phyloP scores from a whole-genome alignment of 2,329 filamentous ascomycete genomes.

The Exophiala sideris region DNA sequence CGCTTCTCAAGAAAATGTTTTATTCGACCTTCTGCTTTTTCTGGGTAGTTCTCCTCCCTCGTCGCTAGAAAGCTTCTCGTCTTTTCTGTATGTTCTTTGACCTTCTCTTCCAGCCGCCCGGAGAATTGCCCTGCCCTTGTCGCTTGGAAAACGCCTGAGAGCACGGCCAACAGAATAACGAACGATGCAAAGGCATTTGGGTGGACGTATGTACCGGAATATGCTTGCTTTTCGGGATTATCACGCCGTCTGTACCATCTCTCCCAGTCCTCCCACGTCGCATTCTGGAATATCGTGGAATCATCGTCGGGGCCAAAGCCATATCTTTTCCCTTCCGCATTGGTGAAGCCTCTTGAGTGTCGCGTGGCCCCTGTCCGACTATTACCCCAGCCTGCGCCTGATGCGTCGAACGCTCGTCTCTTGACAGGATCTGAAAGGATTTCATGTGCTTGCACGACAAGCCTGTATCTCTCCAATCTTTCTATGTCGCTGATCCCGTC shows the following conservation, averaged over 20 bases:
- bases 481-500: slow-evolving; percentile 34
- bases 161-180: slow-evolving; percentile 64
- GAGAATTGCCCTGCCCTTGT: slow-evolving; percentile 64
- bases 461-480: slow-evolving; percentile 82
- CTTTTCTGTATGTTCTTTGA: slow-evolving; percentile 63
- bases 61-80: slow-evolving; percentile 51
- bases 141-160: slow-evolving; percentile 70
- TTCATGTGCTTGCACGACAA: slow-evolving; percentile 82
- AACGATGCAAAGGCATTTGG: slow-evolving; percentile 74
- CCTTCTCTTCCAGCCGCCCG: slow-evolving; percentile 61
- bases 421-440: slow-evolving; percentile 79
- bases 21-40: slow-evolving; percentile 62
- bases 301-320: slow-evolving; percentile 37
- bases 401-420: slow-evolving; percentile 75
- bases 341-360: slow-evolving; percentile 28
- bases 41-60: slow-evolving; percentile 51
- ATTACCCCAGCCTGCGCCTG: slow-evolving; percentile 72
- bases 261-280: slow-evolving; percentile 98
- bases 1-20: slow-evolving; percentile 73
- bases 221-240: slow-evolving; percentile 37
- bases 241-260: slow-evolving; percentile 63
- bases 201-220: slow-evolving; percentile 63
- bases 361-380: slow-evolving; percentile 23
- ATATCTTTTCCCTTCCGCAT: slow-evolving; percentile 31
- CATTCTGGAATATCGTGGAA: slow-evolving; percentile 63